These are phyloP conservation scores for Cladophialophora yegresii DNA, from an alignment of 2,329 filamentous ascomycete species.

Conservation along the genomic window DNA sequence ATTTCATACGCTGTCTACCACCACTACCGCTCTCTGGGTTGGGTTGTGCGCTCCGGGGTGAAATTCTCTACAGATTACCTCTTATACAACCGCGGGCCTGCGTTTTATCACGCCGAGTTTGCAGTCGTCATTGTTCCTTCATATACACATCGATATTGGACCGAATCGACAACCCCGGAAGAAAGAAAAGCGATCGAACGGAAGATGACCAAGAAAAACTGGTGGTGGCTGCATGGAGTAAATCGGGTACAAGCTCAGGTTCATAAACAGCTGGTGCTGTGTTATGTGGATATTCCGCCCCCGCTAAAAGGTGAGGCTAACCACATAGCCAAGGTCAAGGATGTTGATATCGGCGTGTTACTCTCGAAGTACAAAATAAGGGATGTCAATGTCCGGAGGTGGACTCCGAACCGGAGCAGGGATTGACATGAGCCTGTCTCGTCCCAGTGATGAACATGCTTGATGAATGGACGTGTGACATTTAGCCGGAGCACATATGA, in stretches of 20 bases:
- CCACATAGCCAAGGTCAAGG: constrained; percentile 35
- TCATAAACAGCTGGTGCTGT: constrained; percentile 82
- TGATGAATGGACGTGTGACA: neutral
- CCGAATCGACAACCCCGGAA: constrained; percentile 49
- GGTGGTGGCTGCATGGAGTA: constrained; percentile 72
- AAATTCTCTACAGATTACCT: constrained; percentile 96
- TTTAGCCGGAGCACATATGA: neutral
- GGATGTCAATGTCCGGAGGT: constrained; percentile 79
- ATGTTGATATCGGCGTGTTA: constrained; percentile 61
- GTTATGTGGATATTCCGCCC: constrained; percentile 87
- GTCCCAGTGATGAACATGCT: neutral
- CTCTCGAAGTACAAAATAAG: constrained; percentile 72
- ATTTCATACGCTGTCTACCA: constrained; percentile 89
- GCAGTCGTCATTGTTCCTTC: constrained; percentile 81
- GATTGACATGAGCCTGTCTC: constrained; percentile 47
- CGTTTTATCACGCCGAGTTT: constrained; percentile 94
- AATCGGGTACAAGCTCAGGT: constrained; percentile 89
- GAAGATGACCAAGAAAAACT: constrained; percentile 46
- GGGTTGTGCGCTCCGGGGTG: constrained; percentile 87
- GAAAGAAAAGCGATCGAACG: constrained; percentile 54
- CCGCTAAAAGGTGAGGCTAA: constrained; percentile 54
- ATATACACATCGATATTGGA: constrained; percentile 75
- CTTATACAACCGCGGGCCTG: constrained; percentile 89
- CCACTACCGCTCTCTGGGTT: constrained; percentile 91
- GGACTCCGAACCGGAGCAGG: constrained; percentile 77